Percentiles rank a stretch among this genome's conserved stretches.
Conservation (phyloP, 2,329 filamentous ascomycete genomes). For the Monosporascus sp. region DNA sequence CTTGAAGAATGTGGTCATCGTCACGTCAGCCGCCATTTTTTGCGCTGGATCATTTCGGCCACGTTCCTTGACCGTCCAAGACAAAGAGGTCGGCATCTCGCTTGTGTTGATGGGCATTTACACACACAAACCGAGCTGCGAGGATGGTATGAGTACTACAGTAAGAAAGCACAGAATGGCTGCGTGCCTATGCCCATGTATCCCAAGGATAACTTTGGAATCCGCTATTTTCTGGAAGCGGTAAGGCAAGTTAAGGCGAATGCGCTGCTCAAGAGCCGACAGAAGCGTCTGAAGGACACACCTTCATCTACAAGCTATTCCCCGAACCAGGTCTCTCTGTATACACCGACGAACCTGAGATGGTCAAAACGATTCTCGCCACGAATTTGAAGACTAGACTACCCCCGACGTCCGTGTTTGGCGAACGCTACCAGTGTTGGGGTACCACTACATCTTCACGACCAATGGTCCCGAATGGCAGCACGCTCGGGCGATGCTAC, state of each 20-base stretch:
- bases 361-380: constrained; percentile 50
- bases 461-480: constrained; percentile 50
- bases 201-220: constrained; percentile 17
- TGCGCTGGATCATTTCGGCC: constrained; percentile 9
- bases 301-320: constrained; percentile 18
- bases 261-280: constrained; percentile 13
- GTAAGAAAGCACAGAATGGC: constrained; percentile 8
- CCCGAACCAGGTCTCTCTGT: constrained; percentile 11
- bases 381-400: constrained; percentile 44
- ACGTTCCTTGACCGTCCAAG: neutral
- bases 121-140: constrained; percentile 14
- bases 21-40: constrained; percentile 3
- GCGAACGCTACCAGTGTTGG: constrained; percentile 39
- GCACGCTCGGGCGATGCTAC: constrained; percentile 44
- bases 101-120: constrained; percentile 9
- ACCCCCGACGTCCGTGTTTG: constrained; percentile 33
- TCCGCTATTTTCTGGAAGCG: constrained; percentile 19
- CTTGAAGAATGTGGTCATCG: constrained; percentile 2
- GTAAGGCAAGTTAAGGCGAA: constrained; percentile 9
- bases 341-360: constrained; percentile 28
- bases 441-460: constrained; percentile 47
- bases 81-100: constrained; percentile 4
- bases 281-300: constrained; percentile 12
- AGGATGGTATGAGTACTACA: constrained; percentile 11
- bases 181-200: constrained; percentile 16